Evolutionary conservation across 192 early-diverging fungal species (phyloP), one percentile per base, ranked within the genome.

Genomic region (Spinellus fusiger): DNA sequence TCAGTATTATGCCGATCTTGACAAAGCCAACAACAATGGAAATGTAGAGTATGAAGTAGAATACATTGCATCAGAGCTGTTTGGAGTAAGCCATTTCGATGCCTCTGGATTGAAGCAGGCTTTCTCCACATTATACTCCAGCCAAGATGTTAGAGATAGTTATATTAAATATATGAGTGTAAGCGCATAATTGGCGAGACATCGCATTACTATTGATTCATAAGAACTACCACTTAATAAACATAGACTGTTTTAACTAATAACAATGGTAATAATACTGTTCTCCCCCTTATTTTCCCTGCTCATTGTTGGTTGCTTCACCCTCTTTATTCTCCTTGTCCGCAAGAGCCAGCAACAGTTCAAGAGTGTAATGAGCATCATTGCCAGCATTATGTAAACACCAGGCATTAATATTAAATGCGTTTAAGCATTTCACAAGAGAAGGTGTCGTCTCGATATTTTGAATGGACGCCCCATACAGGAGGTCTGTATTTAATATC

Each of bases 351-450:
- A 76, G 27, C 35, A 81, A 74, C 22, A 81, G 56, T 8, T 59
- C 59, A 15, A 82, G 38, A 3, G 80, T 79, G 44, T 79, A 82
- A 61, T 82, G 80, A 26, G 80, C 80, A 47, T 82, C 80, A 40
- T 82, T 82, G 50, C 80, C 80, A 34, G 80, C 80, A 56, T 82
- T 82, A 59, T 82, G 80, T 20, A 82, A 65, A 60, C 69, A 51
- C 51, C 75, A 80, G 40, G 73, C 69, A 23, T 79, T 76, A 62
- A 80, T 75, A 5, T 74, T 55, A 1, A 82, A 27, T 7, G 69
- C 38, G 56, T 73, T 65, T 52, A 79, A 46, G 9, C 70, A 54
- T 46, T 56, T 75, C 5, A 75, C 78, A 12, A 82, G 58, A 34
- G 60, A 66, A 10, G 64, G 69, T 47, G 66, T 64, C 12, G 49